Conservation (phyloP, 1,284 basidiomycete genomes). For the Pseudozyma flocculosa region DNA sequence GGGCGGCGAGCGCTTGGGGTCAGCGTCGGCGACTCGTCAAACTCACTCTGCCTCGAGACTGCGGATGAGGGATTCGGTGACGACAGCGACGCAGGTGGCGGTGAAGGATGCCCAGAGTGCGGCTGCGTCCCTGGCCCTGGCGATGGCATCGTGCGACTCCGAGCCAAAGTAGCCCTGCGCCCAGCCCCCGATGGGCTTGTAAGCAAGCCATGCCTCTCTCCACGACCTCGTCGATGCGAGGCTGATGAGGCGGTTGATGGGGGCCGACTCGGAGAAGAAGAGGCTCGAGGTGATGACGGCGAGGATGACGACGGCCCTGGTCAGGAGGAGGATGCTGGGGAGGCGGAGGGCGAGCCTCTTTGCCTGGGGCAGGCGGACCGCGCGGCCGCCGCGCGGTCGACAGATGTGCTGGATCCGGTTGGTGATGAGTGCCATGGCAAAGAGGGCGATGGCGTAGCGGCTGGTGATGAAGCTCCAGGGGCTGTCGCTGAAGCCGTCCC, state of each 20-base stretch:
- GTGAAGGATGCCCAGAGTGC: constrained; percentile 38
- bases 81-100: constrained; percentile 25
- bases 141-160: constrained; percentile 17
- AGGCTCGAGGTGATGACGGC: constrained; percentile 24
- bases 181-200: constrained; percentile 24
- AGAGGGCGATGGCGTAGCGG: constrained; percentile 41
- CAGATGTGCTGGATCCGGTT: constrained; percentile 55
- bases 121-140: constrained; percentile 25
- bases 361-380: constrained; percentile 13
- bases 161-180: constrained; percentile 20
- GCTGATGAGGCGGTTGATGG: constrained; percentile 8
- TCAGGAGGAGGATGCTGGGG: constrained; percentile 37
- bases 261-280: constrained; percentile 14
- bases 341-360: constrained; percentile 39
- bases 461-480: constrained; percentile 48
- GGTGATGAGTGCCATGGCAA: constrained; percentile 39
- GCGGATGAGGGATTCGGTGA: constrained; percentile 31
- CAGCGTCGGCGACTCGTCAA: neutral
- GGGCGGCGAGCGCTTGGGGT: no score
- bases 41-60: constrained; percentile 32
- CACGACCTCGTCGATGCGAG: constrained; percentile 10
- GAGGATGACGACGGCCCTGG: constrained; percentile 27
- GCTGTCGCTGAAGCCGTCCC: constrained; percentile 32
- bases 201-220: constrained; percentile 26
- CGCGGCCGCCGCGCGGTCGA: constrained; percentile 37